These are phyloP conservation scores for Puya raimondii DNA, from an alignment of 176 grass and related monocot genomes.

Conservation along the genomic window DNA sequence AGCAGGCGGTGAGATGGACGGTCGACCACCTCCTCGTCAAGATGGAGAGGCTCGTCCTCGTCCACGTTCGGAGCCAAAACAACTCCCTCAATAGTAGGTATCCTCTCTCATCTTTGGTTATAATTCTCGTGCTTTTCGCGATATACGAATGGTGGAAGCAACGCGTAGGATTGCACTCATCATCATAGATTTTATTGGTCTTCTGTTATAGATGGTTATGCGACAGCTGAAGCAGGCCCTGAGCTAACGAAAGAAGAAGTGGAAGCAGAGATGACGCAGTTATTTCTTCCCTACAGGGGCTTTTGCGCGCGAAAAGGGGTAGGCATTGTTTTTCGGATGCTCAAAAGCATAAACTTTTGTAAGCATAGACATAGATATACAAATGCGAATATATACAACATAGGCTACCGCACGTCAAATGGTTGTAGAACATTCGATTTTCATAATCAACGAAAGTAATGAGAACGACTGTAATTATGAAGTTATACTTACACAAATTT, in stretches of 20 bases:
- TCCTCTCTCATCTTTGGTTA: conserved; percentile 2
- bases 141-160: background rate
- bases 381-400: background rate
- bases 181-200: conserved; percentile 2
- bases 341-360: conserved; percentile 5
- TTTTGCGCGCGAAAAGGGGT: conserved; percentile 91
- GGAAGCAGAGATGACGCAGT: conserved; percentile 47
- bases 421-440: background rate
- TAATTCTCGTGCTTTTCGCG: background rate
- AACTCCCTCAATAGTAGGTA: conserved; percentile 32
- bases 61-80: conserved; percentile 49
- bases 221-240: conserved; percentile 33
- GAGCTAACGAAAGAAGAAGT: conserved; percentile 27
- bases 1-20: conserved; percentile 68
- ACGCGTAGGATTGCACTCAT: background rate
- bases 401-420: background rate
- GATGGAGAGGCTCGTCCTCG: conserved; percentile 36
- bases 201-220: conserved; percentile 17
- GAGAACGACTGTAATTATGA: background rate
- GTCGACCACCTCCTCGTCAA: conserved; percentile 57
- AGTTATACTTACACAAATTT: conserved; percentile 12
- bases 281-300: conserved; percentile 65
- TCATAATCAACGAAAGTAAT: conserved; percentile 9
- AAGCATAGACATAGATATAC: background rate
- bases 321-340: conserved; percentile 7